phyloP scores from a whole-genome alignment of 2,329 filamentous ascomycete species.

The Teratosphaeriaceae sp. region DNA sequence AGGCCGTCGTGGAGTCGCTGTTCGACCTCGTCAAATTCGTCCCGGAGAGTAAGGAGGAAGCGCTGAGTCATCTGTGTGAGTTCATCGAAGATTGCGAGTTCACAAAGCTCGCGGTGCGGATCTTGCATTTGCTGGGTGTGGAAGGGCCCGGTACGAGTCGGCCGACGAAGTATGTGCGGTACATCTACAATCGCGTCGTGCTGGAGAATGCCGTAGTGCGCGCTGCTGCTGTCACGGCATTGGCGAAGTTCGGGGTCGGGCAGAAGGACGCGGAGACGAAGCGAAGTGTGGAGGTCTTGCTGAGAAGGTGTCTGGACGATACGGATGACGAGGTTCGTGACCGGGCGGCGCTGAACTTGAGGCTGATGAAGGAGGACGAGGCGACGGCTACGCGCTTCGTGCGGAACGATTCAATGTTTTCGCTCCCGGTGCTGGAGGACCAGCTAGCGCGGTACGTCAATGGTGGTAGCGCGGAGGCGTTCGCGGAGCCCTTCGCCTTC shows the following conservation, averaged over 20 bases:
- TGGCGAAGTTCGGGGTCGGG: slow-evolving; percentile 95
- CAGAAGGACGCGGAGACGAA: slow-evolving; percentile 97
- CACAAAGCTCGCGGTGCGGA: slow-evolving; percentile 92
- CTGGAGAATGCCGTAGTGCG: slow-evolving; percentile 94
- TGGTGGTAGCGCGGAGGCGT: slow-evolving; percentile 79
- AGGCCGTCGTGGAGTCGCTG: slow-evolving; percentile 96
- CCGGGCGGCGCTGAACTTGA: slow-evolving; percentile 84
- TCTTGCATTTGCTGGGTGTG: slow-evolving; percentile 85
- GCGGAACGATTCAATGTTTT: slow-evolving; percentile 91
- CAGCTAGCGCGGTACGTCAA: slow-evolving; percentile 97
- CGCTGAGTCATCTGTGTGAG: slow-evolving; percentile 91
- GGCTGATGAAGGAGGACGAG: slow-evolving; percentile 78
- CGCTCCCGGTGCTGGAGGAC: slow-evolving; percentile 89
- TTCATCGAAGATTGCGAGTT: slow-evolving; percentile 99
- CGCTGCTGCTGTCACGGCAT: slow-evolving; percentile 87
- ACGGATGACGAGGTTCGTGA: slow-evolving; percentile 97
- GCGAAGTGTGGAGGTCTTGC: slow-evolving; percentile 84
- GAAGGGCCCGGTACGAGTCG: slow-evolving; percentile 94
- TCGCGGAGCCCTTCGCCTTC: slow-evolving; percentile 82
- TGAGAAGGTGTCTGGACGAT: slow-evolving; percentile 90
- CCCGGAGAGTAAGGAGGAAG: slow-evolving; percentile 73
- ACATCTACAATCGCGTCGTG: slow-evolving; percentile 98
- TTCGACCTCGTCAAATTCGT: slow-evolving; percentile 99
- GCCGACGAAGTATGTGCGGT: slow-evolving; percentile 97
- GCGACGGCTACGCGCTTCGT: slow-evolving; percentile 82